Base-by-base conservation (phyloP, 257 asterid species). In the Verbena officinalis region DNA sequence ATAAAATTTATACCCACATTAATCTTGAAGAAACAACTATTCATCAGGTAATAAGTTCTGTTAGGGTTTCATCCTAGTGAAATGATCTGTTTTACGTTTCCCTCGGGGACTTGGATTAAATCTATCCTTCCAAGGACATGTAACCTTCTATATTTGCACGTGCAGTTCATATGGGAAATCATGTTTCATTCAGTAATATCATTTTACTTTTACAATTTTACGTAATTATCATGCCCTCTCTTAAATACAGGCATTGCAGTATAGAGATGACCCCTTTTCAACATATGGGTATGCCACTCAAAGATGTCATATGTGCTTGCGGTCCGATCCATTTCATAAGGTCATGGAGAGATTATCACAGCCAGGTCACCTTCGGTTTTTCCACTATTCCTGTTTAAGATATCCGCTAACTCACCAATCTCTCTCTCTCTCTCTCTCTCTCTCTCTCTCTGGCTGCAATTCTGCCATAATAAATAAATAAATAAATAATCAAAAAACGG, bases 221-320 rank as follows among this genome's bases (percentile, higher is more conserved):
- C 65, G 56, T 24, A 19, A 55, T 24, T 67, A 31, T 21, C 30
- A 22, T 39, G 44, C 16, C 45, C 54, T 43, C 49, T 43, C 20
- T 53, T 23, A 44, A 30, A 40, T 55, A 31, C 52, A 92, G 98
- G 98, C 93, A 33, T 72, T 92, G 85, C 98, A 85, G 73, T 91
- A 77, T 68, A 77, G 96, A 54, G 97, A 89, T 48, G 97, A 92
- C 44, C 95, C 96, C 21, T 76, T 80, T 70, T 76, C 95, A 33
- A 66, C 78, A 0, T 64, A 73, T 34, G 89, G 85, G 14, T 24
- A 55, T 72, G 75, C 60, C 81, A 83, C 69, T 77, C 93, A 89
- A 75, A 84, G 92, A 78, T 92, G 97, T 70, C 91, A 92, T 46
- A 92, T 88, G 96, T 91, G 96, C 78, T 79, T 91, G 83, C 82